Evolutionary conservation across 2,329 filamentous ascomycete genomes (phyloP).

Genomic region (Xylariaceae sp.): DNA sequence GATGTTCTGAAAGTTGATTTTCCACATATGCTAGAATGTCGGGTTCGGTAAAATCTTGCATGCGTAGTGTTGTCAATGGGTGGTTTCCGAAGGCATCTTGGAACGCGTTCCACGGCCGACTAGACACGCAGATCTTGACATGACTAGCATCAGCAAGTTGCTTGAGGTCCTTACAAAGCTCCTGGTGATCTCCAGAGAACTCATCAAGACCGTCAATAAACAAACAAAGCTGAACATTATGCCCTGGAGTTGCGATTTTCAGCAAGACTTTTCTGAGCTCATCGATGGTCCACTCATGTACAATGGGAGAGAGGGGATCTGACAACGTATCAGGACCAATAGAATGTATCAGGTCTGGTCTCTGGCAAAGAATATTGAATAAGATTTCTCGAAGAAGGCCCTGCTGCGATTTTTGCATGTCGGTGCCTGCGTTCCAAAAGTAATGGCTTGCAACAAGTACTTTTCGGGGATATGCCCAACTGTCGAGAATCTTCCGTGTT

Average conservation of each 20-base stretch:
- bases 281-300: not conserved
- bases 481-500: not conserved
- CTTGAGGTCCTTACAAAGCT: not conserved
- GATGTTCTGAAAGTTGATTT: conserved; percentile 12
- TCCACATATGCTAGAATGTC: conserved; percentile 21
- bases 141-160: not conserved
- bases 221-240: not conserved
- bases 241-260: not conserved
- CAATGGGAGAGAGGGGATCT: too few species aligned
- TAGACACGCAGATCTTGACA: conserved; percentile 5
- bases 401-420: conserved; percentile 2
- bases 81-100: not conserved
- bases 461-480: not conserved
- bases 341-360: not conserved
- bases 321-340: too few species aligned
- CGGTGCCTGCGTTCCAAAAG: conserved; percentile 5
- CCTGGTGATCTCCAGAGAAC: not conserved
- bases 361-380: not conserved
- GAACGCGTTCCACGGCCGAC: conserved; percentile 1
- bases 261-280: not conserved
- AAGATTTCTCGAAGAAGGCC: not conserved
- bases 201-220: not conserved
- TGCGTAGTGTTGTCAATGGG: not conserved
- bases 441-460: not conserved
- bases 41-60: conserved; percentile 20